These are phyloP conservation scores for Ganoderma lingzhi DNA, from an alignment of 1,284 basidiomycete genomes.

Conservation along the genomic window DNA sequence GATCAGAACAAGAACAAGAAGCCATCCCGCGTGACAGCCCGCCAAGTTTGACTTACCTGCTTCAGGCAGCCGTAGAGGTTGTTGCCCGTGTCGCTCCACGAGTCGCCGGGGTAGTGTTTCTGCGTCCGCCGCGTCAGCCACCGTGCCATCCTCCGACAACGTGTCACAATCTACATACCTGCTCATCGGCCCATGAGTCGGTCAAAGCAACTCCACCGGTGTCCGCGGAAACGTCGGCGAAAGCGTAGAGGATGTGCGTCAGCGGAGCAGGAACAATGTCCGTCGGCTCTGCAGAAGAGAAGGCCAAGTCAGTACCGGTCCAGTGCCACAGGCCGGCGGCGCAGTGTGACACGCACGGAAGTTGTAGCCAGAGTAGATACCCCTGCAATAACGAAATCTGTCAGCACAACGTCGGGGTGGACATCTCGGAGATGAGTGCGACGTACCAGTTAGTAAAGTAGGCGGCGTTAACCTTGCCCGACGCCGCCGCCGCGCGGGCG, in stretches of 20 bases:
- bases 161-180: constrained; percentile 51
- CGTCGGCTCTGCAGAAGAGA: constrained; percentile 58
- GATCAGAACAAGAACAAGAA: not conserved
- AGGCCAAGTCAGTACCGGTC: constrained; percentile 8
- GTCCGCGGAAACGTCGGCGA: constrained; percentile 80
- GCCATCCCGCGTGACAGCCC: constrained; percentile 1
- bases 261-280: constrained; percentile 62
- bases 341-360: constrained; percentile 60
- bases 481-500: constrained; percentile 50
- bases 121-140: constrained; percentile 36
- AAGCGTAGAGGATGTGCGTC: constrained; percentile 86
- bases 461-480: constrained; percentile 60
- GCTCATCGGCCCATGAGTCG: constrained; percentile 85
- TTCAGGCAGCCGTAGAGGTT: constrained; percentile 91
- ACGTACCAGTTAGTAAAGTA: constrained; percentile 74
- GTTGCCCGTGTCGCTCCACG: constrained; percentile 69
- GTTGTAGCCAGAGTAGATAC: constrained; percentile 79
- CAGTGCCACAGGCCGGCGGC: constrained; percentile 2
- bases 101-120: constrained; percentile 74
- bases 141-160: not conserved
- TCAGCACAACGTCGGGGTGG: constrained; percentile 3
- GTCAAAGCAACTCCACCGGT: constrained; percentile 77
- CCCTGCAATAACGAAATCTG: constrained; percentile 53
- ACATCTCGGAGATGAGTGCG: not conserved
- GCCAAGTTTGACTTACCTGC: constrained; percentile 57